A percentile compares a stretch with the other conserved stretches of the same genome.
Conservation (phyloP, 2,329 filamentous ascomycete species). For the Pestalotiopsis sp. region DNA sequence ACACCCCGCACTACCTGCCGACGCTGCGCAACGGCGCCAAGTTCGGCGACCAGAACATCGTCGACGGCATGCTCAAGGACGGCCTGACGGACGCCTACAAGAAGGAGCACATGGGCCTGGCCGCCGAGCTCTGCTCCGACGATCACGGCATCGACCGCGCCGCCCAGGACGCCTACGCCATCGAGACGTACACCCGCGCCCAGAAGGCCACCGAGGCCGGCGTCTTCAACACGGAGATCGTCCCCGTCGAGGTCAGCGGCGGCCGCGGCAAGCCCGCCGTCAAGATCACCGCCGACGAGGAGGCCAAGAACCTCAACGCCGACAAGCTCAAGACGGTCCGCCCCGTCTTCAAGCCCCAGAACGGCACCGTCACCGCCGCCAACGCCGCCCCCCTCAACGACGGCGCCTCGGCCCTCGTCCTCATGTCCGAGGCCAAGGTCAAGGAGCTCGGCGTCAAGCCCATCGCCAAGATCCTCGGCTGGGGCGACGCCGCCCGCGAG, state of each 20-base stretch:
- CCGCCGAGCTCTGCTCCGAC: constrained; percentile 86
- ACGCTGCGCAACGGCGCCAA: constrained; percentile 85
- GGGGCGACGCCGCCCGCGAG: constrained; percentile 90
- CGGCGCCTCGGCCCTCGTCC: constrained; percentile 87
- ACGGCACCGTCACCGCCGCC: constrained; percentile 90
- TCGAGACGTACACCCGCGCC: constrained; percentile 71
- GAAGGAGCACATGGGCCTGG: constrained; percentile 95
- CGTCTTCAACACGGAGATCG: constrained; percentile 83
- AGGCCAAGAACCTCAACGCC: constrained; percentile 90
- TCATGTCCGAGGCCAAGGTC: constrained; percentile 92
- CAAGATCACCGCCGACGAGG: constrained; percentile 83
- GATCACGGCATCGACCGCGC: constrained; percentile 83
- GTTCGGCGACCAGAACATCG: constrained; percentile 86
- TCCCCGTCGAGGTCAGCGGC: constrained; percentile 83
- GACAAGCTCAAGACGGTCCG: constrained; percentile 85
- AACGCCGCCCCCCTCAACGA: constrained; percentile 97
- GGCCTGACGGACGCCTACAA: constrained; percentile 94
- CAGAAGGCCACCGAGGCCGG: constrained; percentile 87
- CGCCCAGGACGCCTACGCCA: constrained; percentile 93
- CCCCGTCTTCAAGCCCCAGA: constrained; percentile 77
- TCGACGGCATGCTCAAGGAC: constrained; percentile 93
- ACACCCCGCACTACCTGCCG: constrained; percentile 93
- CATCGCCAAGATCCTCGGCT: constrained; percentile 94
- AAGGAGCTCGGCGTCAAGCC: constrained; percentile 91
- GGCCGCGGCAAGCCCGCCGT: constrained; percentile 87